Evolutionary conservation across 768 basidiomycete genomes (phyloP).

Genomic region (Ramaria rubella): DNA sequence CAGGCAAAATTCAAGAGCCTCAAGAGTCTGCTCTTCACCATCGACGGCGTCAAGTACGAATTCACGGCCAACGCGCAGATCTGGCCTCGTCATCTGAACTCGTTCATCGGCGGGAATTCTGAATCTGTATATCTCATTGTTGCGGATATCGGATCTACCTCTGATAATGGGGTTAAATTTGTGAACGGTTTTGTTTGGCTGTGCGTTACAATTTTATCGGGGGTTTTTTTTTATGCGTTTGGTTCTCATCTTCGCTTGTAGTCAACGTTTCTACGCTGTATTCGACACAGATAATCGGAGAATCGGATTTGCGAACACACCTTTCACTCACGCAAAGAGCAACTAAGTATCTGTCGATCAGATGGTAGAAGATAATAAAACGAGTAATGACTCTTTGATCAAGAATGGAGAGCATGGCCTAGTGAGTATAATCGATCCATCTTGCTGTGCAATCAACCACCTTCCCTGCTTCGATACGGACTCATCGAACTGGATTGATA

Average conservation of each 20-base stretch:
- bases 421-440: too few relatives aligned
- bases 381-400: too few relatives aligned
- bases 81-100: slow-evolving; percentile 11
- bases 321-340: slow-evolving; percentile 28
- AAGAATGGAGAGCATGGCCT: too few relatives aligned
- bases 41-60: slow-evolving; percentile 18
- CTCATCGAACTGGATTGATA: too few relatives aligned
- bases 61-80: slow-evolving; percentile 11
- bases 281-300: slow-evolving; percentile 35
- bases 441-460: too few relatives aligned
- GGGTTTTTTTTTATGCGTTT: not conserved
- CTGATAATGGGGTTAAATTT: slow-evolving; percentile 15
- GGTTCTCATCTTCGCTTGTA: not conserved
- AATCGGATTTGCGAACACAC: slow-evolving; percentile 37
- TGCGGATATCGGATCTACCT: not conserved
- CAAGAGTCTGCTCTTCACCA: slow-evolving; percentile 27
- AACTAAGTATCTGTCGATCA: slow-evolving; percentile 25
- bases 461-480: too few relatives aligned
- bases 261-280: slow-evolving; percentile 39
- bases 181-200: slow-evolving; percentile 23
- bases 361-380: too few relatives aligned
- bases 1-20: slow-evolving; percentile 23
- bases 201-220: not conserved
- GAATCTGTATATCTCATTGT: slow-evolving; percentile 11
- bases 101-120: slow-evolving; percentile 10